Evolutionary conservation across 2,329 filamentous ascomycete species (phyloP).

Genomic region (Rugonectria rugulosa): DNA sequence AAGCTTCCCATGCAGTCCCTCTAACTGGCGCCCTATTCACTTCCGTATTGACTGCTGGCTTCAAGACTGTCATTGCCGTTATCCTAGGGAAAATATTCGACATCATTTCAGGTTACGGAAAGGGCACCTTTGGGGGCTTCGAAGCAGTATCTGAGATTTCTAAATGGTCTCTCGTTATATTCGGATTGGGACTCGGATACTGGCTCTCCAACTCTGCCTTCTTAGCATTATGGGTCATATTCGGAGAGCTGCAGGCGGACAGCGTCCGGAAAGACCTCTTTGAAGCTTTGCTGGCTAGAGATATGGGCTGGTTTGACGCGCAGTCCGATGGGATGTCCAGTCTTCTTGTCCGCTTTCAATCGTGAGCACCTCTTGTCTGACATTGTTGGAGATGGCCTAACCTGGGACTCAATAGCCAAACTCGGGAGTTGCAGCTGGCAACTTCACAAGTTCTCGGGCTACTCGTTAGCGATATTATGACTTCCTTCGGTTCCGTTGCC

Average conservation of each 20-base stretch:
- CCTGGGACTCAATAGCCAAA: conserved; percentile 65
- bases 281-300: conserved; percentile 70
- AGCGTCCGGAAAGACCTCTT: conserved; percentile 72
- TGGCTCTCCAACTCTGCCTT: conserved; percentile 74
- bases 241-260: conserved; percentile 82
- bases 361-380: conserved; percentile 58
- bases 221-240: conserved; percentile 75
- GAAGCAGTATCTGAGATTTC: conserved; percentile 65
- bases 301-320: conserved; percentile 84
- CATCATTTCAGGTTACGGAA: conserved; percentile 71
- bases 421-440: conserved; percentile 80
- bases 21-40: conserved; percentile 63
- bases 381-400: neutral
- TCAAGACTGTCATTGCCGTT: conserved; percentile 71
- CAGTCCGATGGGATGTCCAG: conserved; percentile 75
- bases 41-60: conserved; percentile 66
- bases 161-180: conserved; percentile 68
- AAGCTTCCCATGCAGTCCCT: conserved; percentile 62
- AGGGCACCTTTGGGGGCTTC: conserved; percentile 55
- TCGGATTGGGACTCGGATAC: conserved; percentile 67
- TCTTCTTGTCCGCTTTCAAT: conserved; percentile 75
- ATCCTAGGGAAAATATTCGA: conserved; percentile 80
- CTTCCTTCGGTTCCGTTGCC: conserved; percentile 69
- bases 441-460: conserved; percentile 82
- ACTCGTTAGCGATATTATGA: conserved; percentile 69